These are phyloP conservation scores for Syzygium oleosum DNA, from an alignment of 345 rosid genomes.

Conservation along the genomic window DNA sequence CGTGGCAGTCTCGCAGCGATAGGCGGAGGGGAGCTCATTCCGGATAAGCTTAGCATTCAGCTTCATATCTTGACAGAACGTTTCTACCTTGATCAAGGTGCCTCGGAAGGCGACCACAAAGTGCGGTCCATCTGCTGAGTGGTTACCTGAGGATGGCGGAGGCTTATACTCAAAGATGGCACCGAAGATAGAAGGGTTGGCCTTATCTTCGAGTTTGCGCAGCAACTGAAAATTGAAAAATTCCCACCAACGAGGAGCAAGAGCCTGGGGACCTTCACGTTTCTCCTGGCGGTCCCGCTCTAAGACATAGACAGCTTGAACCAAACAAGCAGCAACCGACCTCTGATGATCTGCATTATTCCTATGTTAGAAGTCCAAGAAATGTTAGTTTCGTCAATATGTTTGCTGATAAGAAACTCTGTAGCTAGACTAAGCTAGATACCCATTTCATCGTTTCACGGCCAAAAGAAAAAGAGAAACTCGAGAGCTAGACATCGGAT, in stretches of 20 bases:
- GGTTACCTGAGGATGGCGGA: no score
- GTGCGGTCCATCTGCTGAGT: slow-evolving; percentile 32
- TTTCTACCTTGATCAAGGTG: slow-evolving; percentile 52
- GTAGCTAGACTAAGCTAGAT: background rate
- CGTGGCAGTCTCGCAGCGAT: slow-evolving; percentile 61
- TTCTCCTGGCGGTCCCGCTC: slow-evolving; percentile 79
- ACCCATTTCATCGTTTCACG: background rate
- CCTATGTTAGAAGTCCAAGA: slow-evolving; percentile 27
- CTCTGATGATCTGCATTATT: slow-evolving; percentile 46
- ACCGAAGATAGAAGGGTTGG: slow-evolving; percentile 67
- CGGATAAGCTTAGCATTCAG: slow-evolving; percentile 45
- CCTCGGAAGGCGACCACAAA: slow-evolving; percentile 77
- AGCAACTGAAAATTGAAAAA: slow-evolving; percentile 51
- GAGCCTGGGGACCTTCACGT: slow-evolving; percentile 47
- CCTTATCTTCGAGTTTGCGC: slow-evolving; percentile 57
- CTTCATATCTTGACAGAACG: slow-evolving; percentile 55
- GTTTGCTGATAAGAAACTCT: background rate
- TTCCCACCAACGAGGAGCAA: slow-evolving; percentile 83
- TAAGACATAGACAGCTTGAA: slow-evolving; percentile 61
- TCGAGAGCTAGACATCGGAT: background rate
- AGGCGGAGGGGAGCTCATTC: slow-evolving; percentile 57
- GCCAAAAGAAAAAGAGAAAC: background rate
- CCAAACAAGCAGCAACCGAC: slow-evolving; percentile 65
- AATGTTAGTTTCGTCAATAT: background rate
- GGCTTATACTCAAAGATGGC: slow-evolving; percentile 65